Conservation (phyloP, 1,284 basidiomycete genomes). For the Trichosporon coremiiforme region DNA sequence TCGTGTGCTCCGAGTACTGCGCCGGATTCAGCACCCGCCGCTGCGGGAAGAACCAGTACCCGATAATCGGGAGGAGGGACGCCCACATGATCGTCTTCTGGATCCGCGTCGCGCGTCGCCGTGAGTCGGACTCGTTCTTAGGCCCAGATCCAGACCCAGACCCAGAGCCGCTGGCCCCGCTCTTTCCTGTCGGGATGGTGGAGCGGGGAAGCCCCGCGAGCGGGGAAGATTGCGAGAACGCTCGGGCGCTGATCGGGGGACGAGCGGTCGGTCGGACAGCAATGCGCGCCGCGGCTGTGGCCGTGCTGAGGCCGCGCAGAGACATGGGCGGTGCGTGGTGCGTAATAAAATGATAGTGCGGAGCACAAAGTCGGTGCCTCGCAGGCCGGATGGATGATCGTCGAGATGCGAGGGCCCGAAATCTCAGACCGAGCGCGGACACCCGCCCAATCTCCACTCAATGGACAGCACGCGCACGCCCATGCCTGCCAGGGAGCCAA, state of each 20-base stretch:
- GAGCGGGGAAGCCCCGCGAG: background rate
- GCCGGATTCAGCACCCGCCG: constrained; percentile 33
- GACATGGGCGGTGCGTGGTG: background rate
- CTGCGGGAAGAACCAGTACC: constrained; percentile 19
- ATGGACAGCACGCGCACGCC: background rate
- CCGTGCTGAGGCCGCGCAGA: background rate
- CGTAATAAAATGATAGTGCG: background rate
- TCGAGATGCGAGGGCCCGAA: background rate
- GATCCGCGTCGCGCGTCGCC: background rate
- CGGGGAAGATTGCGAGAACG: background rate
- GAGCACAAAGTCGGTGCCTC: background rate
- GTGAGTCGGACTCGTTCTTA: background rate
- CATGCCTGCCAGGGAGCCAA: background rate
- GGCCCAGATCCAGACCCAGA: too few species aligned
- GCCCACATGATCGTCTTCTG: constrained; percentile 16
- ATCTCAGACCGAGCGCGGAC: constrained; percentile 2
- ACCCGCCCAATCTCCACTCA: background rate
- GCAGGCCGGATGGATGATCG: background rate
- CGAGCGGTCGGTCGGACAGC: background rate
- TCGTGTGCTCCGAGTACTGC: constrained; percentile 45
- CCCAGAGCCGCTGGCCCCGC: background rate
- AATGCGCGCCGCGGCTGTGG: background rate
- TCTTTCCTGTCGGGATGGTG: background rate
- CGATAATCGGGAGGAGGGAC: constrained; percentile 24
- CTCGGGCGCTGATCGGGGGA: background rate